Conservation (phyloP, 23 red algal species). For the Agarophyton chilense region DNA sequence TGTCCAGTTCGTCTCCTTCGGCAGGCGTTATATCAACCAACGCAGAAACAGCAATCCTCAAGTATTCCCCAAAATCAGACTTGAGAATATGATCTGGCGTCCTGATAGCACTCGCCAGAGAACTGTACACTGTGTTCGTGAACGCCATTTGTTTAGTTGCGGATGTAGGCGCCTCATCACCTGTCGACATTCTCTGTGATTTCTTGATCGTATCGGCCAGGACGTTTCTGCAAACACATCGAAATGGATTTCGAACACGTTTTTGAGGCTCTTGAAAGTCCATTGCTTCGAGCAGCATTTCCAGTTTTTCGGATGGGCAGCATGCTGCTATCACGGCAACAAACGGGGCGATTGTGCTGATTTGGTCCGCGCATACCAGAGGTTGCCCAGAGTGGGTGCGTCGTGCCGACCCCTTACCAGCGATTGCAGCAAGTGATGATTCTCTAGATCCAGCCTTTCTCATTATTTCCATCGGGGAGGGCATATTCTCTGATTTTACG, state of each 20-base stretch:
- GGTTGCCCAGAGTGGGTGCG: constrained; percentile 54
- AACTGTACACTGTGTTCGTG: constrained; percentile 29
- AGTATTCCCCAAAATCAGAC: constrained; percentile 23
- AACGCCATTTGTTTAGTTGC: constrained; percentile 29
- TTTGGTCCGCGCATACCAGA: constrained; percentile 58
- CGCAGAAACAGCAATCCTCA: constrained; percentile 8
- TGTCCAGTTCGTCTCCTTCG: constrained; percentile 16
- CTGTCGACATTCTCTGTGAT: not conserved
- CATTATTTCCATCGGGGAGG: constrained; percentile 54
- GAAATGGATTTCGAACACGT: constrained; percentile 28
- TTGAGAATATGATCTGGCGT: not conserved
- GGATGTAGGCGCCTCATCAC: not conserved
- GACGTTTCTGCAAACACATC: not conserved
- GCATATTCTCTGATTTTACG: constrained; percentile 10
- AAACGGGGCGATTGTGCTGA: constrained; percentile 60
- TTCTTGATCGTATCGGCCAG: not conserved
- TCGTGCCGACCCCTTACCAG: not conserved
- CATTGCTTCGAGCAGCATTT: constrained; percentile 27
- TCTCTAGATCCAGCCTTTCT: constrained; percentile 30
- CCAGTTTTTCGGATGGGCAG: constrained; percentile 25
- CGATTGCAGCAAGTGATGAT: constrained; percentile 42
- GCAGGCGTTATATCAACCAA: not conserved
- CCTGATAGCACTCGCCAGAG: constrained; percentile 14
- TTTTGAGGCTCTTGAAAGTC: constrained; percentile 23
- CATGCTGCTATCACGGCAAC: constrained; percentile 18